Percentiles rank a stretch among this genome's conserved stretches.
Conservation (phyloP, 2,329 filamentous ascomycete species). For the Penicillium vulpinum region DNA sequence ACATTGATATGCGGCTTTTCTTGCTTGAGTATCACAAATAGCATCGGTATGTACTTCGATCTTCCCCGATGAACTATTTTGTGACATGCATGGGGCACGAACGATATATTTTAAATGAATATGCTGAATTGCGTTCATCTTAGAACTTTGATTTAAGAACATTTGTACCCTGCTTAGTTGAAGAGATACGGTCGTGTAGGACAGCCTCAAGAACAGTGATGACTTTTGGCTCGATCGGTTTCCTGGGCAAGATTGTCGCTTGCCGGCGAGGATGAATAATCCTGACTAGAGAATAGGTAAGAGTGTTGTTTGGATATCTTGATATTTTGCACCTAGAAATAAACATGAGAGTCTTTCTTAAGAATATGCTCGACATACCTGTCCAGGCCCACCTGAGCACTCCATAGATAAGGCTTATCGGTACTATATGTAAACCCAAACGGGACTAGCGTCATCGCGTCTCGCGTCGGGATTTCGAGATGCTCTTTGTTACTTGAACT, state of each 20-base stretch:
- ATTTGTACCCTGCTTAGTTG: not conserved
- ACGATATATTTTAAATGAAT: not conserved
- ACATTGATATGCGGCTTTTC: not conserved
- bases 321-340: not conserved
- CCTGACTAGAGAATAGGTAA: not conserved
- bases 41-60: not conserved
- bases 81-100: not conserved
- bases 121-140: not conserved
- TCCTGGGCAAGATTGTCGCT: not conserved
- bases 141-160: not conserved
- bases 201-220: not conserved
- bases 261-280: not conserved
- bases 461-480: constrained; percentile 25
- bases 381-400: not conserved
- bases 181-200: not conserved
- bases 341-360: not conserved
- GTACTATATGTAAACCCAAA: constrained; percentile 30
- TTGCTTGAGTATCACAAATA: not conserved
- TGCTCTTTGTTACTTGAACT: constrained; percentile 12
- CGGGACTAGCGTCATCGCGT: constrained; percentile 35
- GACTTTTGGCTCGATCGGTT: not conserved
- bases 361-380: not conserved
- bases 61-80: not conserved
- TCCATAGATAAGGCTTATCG: constrained; percentile 18
- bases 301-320: not conserved